Base-by-base conservation (phyloP, 2,329 filamentous ascomycete species). In the Penicillium frequentans region DNA sequence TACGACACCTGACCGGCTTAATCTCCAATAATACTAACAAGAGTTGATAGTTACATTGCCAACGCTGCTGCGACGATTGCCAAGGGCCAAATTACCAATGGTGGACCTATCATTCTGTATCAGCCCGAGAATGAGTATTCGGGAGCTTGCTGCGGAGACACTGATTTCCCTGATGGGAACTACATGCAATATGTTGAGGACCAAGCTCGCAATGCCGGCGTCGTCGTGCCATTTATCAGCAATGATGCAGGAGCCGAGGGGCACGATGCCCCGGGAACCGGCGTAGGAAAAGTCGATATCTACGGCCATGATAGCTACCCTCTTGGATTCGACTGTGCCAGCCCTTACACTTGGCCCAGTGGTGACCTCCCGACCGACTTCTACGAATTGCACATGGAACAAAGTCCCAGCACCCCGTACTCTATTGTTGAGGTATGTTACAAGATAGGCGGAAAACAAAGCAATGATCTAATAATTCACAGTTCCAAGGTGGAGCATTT, bases 91-190 rank as follows among this genome's bases (percentile, higher is more conserved):
- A 93, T 96, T 66, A 93, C 90, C 1, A 90, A 93, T 52, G 90
- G 89, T 0, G 91, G 91, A 0, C 90, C 90, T 0, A 82, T 96
- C 8, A 90, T 96, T 58, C 76, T 93, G 1, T 82, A 89, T 43
- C 91, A 96, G 70, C 87, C 89, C 0, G 91, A 96, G 70, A 96
- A 95, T 60, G 91, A 95, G 70, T 93, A 93, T 68, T 86, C 83
- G 1, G 73, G 77, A 19, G 79, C 79, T 1, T 73, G 76, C 16
- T 75, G 74, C 4, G 76, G 76, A 2, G 43, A 51, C 11, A 75
- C 82, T n/a, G 70, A 73, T 2, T 90, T 88, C 62, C 88, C 88
- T 0, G 86, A 91, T 64, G 79, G 81, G 0, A 78, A 81, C 0
- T 95, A 93, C 69, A 85, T 93, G 73, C 80, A 85, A 54, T 86